Base-by-base conservation (phyloP, 257 asterid genomes). In the Striga asiatica region DNA sequence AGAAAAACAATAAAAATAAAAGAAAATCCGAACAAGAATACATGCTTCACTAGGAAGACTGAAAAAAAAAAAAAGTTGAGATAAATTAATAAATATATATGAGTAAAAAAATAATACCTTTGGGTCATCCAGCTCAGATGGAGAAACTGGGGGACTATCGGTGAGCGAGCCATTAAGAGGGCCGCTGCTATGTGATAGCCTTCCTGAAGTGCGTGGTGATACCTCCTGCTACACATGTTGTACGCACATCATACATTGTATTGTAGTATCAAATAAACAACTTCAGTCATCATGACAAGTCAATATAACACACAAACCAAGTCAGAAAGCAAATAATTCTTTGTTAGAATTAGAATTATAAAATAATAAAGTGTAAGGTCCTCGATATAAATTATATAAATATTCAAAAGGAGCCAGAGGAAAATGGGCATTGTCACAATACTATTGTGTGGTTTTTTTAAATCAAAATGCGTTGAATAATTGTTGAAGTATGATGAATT, bases 111-210 rank as follows among this genome's bases (percentile, higher is more conserved):
- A 3, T 22, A 24, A 50, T 27, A 92, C 99, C 99, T 92, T 92
- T 43, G 54, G 48, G 21, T 88, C 95, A 45, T 82, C 95, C 70
- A 92, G 68, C 65, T 85, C 89, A 24, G 91, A 77, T 42, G 97
- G 99, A 16, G 99, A 92, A 19, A 75, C 91, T 13, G 99, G 95
- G 22, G 99, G 93, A 71, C 97, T 92, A 77, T 92, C 97, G 34
- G 97, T 78, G 61, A 92, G 88, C 53, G 97, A 68, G 49, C 91
- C 96, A 55, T 73, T 84, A 32, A 78, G 83, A 63, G 94, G 94
- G 48, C 98, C 99, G 60, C 99, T 91, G 74, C 98, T 92, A 74
- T 92, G 99, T 2, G 99, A 88, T 31, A 92, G 76, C 66, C 99
- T 71, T 29, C 99, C 99, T 28, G 97, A 92, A 69, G 97, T 88